Conservation (phyloP, 2,329 filamentous ascomycete genomes). For the Fusarium torulosum region DNA sequence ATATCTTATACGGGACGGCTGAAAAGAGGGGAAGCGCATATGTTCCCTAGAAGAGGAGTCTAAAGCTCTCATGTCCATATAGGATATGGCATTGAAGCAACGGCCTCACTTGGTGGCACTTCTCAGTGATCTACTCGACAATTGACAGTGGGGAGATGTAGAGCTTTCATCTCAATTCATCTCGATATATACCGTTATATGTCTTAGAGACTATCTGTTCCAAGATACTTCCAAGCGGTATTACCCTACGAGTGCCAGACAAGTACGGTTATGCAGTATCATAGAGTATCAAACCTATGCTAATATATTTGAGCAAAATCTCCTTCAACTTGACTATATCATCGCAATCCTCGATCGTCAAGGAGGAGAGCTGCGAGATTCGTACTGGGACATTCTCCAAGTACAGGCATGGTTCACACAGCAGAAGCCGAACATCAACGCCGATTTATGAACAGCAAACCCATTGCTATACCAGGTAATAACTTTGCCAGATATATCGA, state of each 20-base stretch:
- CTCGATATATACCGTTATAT: neutral
- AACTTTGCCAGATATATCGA: slow-evolving; percentile 1
- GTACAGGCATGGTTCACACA: neutral
- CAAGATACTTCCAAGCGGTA: slow-evolving; percentile 27
- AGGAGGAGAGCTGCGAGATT: slow-evolving; percentile 8
- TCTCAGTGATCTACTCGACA: slow-evolving; percentile 27
- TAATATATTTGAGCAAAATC: slow-evolving; percentile 3
- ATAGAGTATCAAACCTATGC: neutral
- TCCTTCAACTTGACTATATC: neutral
- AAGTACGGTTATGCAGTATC: neutral
- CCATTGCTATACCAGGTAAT: neutral
- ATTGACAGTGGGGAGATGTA: slow-evolving; percentile 21
- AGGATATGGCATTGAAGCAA: slow-evolving; percentile 14
- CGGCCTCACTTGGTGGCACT: slow-evolving; percentile 2
- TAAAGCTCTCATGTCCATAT: slow-evolving; percentile 26
- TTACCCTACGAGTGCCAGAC: slow-evolving; percentile 11
- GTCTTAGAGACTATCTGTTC: slow-evolving; percentile 17
- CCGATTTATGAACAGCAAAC: slow-evolving; percentile 2
- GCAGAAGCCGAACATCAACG: slow-evolving; percentile 8
- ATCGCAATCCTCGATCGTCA: slow-evolving; percentile 21
- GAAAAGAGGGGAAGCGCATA: slow-evolving; percentile 13
- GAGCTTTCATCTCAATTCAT: slow-evolving; percentile 2
- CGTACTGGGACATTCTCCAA: slow-evolving; percentile 22
- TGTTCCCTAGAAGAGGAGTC: slow-evolving; percentile 9
- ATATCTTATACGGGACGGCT: slow-evolving; percentile 6